These are phyloP conservation scores for Delphinella strobiligena DNA, from an alignment of 2,329 filamentous ascomycete species.

Conservation along the genomic window DNA sequence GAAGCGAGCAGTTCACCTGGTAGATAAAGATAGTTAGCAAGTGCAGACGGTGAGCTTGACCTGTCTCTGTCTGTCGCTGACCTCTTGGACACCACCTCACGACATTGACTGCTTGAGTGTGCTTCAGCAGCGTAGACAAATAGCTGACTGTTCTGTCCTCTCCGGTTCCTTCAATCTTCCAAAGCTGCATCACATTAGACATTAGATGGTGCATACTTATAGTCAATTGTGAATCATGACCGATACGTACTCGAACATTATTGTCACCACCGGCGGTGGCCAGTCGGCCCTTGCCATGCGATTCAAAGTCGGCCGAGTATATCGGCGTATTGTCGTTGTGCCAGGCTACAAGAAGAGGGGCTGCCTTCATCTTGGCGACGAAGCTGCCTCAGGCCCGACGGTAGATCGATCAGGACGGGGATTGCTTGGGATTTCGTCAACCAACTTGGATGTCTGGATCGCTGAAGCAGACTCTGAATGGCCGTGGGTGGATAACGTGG, in stretches of 20 bases:
- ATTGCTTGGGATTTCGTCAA: too few relatives aligned
- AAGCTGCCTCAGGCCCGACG: too few relatives aligned
- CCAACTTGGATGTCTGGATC: too few relatives aligned
- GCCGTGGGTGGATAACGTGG: too few relatives aligned
- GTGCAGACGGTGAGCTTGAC: constrained; percentile 1
- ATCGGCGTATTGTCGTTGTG: constrained; percentile 95
- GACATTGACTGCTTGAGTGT: constrained; percentile 96
- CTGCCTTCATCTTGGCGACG: constrained; percentile 65
- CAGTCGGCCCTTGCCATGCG: constrained; percentile 76
- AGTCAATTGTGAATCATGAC: constrained; percentile 5
- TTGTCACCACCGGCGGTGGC: constrained; percentile 94
- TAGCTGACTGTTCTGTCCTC: constrained; percentile 86
- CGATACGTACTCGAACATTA: constrained; percentile 66
- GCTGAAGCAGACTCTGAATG: too few relatives aligned
- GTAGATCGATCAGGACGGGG: too few relatives aligned
- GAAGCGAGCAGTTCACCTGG: constrained; percentile 85
- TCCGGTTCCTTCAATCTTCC: constrained; percentile 76
- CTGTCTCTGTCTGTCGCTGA: constrained; percentile 34
- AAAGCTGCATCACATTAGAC: constrained; percentile 49
- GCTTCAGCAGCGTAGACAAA: constrained; percentile 79
- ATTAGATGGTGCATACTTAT: constrained; percentile 3
- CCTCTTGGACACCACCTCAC: constrained; percentile 92
- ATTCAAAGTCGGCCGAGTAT: constrained; percentile 95
- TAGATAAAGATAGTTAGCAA: too few relatives aligned
- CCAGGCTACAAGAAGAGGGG: constrained; percentile 95